These are phyloP conservation scores for Quercus robur DNA, from an alignment of 306 rosid species.

Conservation along the genomic window DNA sequence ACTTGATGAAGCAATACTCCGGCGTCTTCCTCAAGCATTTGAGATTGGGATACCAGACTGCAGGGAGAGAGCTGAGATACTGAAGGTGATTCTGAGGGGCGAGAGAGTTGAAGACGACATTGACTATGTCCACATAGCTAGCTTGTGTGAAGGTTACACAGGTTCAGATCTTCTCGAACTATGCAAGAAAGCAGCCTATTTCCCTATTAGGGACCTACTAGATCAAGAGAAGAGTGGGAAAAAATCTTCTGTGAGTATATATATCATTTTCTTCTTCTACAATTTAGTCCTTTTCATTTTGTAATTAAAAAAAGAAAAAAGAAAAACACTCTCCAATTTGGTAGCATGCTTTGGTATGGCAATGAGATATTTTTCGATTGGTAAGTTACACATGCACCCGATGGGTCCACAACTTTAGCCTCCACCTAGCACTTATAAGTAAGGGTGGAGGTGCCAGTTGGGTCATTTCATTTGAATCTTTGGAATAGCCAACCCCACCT, in stretches of 20 bases:
- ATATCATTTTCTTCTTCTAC: slow-evolving; percentile 1
- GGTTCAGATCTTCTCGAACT: slow-evolving; percentile 96
- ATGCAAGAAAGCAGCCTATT: slow-evolving; percentile 97
- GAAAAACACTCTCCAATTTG: not conserved
- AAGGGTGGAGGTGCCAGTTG: too few species aligned
- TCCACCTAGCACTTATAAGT: too few species aligned
- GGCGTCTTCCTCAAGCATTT: slow-evolving; percentile 99
- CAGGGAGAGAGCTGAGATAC: slow-evolving; percentile 79
- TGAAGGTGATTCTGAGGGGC: slow-evolving; percentile 75
- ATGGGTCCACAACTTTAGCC: too few species aligned
- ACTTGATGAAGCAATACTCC: slow-evolving; percentile 96
- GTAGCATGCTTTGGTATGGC: not conserved
- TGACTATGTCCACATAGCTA: slow-evolving; percentile 53
- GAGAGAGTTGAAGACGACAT: slow-evolving; percentile 63
- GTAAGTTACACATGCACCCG: too few species aligned
- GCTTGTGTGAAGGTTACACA: slow-evolving; percentile 76
- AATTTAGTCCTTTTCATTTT: slow-evolving; percentile 1
- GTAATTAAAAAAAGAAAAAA: not conserved
- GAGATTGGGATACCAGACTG: slow-evolving; percentile 82
- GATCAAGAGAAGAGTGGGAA: slow-evolving; percentile 73
- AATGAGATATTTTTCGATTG: too few species aligned
- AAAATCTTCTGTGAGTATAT: slow-evolving; percentile 60
- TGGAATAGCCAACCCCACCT: too few species aligned
- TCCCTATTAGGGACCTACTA: slow-evolving; percentile 80
- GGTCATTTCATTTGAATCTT: not conserved